Conservation (phyloP, 176 grass and related monocot genomes). For the Thalia dealbata region DNA sequence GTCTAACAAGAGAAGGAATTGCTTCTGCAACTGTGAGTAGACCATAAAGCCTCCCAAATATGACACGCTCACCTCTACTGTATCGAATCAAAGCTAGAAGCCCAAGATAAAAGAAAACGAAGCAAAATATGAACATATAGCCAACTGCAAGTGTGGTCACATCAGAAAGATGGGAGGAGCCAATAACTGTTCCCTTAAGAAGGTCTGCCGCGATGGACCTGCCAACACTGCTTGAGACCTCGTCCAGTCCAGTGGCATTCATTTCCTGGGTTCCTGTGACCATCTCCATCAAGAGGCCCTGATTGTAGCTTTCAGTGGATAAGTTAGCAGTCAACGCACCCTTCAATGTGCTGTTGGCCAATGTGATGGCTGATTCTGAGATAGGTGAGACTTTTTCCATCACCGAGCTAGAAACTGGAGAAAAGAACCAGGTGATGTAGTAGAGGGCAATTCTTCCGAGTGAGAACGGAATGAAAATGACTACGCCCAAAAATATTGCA, state of each 20-base stretch:
- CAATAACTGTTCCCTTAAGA: slow-evolving; percentile 43
- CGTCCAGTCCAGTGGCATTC: slow-evolving; percentile 54
- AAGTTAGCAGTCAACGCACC: slow-evolving; percentile 70
- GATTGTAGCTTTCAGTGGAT: slow-evolving; percentile 54
- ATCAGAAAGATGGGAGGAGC: slow-evolving; percentile 83
- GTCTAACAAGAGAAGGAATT: slow-evolving; percentile 82
- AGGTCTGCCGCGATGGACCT: slow-evolving; percentile 25
- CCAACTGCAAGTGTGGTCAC: slow-evolving; percentile 84
- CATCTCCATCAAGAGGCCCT: slow-evolving; percentile 66
- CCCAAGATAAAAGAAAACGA: slow-evolving; percentile 76
- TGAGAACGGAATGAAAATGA: slow-evolving; percentile 93
- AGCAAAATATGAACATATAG: slow-evolving; percentile 72
- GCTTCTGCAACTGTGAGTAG: slow-evolving; percentile 65
- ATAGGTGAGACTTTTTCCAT: slow-evolving; percentile 65
- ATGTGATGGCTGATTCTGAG: slow-evolving; percentile 63
- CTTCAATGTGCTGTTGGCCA: slow-evolving; percentile 84
- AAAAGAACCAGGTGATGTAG: slow-evolving; percentile 94
- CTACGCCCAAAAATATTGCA: slow-evolving; percentile 95
- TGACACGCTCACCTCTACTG: slow-evolving; percentile 70
- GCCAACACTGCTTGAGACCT: slow-evolving; percentile 35
- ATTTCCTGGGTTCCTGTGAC: slow-evolving; percentile 70
- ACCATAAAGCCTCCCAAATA: slow-evolving; percentile 81
- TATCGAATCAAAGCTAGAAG: slow-evolving; percentile 83
- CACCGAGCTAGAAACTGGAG: slow-evolving; percentile 79
- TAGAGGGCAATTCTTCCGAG: slow-evolving; percentile 86